A percentile compares a stretch with the other conserved stretches of the same genome.
These are phyloP conservation scores for Syzygium jambos DNA, from an alignment of 345 rosid species.

Conservation along the genomic window DNA sequence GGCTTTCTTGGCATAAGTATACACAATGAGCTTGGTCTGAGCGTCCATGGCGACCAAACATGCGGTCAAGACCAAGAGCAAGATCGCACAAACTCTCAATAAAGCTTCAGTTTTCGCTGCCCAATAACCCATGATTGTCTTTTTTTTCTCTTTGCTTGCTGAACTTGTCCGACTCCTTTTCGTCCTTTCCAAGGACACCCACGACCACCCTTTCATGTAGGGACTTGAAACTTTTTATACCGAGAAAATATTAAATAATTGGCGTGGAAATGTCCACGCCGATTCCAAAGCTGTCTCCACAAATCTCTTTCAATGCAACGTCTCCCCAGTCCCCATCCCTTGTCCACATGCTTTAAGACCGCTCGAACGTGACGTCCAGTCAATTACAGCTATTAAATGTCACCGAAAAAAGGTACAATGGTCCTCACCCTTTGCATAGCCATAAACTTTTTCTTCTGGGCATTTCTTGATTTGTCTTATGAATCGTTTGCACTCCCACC, in stretches of 20 bases:
- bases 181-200: not conserved
- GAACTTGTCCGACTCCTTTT: not conserved
- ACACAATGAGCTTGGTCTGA: slow-evolving; percentile 32
- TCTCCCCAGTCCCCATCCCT: not conserved
- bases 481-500: not conserved
- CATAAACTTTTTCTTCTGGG: not conserved
- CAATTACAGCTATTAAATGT: not conserved
- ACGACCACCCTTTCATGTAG: not conserved
- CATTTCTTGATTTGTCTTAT: not conserved
- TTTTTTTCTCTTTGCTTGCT: not conserved
- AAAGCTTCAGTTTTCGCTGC: slow-evolving; percentile 27
- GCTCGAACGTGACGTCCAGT: not conserved
- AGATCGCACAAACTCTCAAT: slow-evolving; percentile 23
- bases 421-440: not conserved
- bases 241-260: not conserved
- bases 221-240: not conserved
- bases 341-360: not conserved
- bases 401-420: not conserved
- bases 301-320: not conserved
- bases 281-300: not conserved
- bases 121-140: not conserved
- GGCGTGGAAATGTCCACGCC: not conserved
- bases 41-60: slow-evolving; percentile 35
- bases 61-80: slow-evolving; percentile 24
- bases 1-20: slow-evolving; percentile 21